These are phyloP conservation scores for Salvia sclarea DNA, from an alignment of 305 asterid genomes.

Conservation along the genomic window DNA sequence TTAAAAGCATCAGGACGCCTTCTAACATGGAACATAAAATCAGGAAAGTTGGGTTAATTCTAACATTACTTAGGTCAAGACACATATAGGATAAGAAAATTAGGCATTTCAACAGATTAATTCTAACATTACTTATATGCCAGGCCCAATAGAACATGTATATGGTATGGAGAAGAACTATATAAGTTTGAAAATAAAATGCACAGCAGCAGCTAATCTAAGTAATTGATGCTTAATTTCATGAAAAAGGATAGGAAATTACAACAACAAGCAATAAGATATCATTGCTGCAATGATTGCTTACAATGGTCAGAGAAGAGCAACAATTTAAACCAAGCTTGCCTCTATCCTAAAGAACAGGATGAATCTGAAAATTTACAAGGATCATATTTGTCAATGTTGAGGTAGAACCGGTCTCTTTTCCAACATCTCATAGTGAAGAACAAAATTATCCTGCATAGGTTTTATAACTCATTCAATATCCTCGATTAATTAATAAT, in stretches of 20 bases:
- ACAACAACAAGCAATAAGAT: conserved; percentile 36
- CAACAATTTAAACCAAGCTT: conserved; percentile 35
- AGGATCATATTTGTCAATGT: conserved; percentile 50
- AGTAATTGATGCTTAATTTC: conserved; percentile 29
- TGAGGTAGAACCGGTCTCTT: conserved; percentile 77
- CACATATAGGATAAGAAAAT: background rate
- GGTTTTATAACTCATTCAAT: conserved; percentile 11
- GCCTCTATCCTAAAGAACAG: conserved; percentile 41
- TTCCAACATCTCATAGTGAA: conserved; percentile 87
- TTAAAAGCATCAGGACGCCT: background rate
- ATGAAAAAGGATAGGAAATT: conserved; percentile 37
- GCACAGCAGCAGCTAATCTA: conserved; percentile 17
- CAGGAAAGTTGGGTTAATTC: no score
- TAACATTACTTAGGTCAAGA: no score
- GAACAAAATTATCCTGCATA: conserved; percentile 92
- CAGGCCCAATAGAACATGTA: background rate
- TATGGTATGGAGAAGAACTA: conserved; percentile 10
- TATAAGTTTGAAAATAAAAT: background rate
- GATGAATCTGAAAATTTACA: conserved; percentile 53
- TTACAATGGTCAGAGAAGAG: conserved; percentile 37
- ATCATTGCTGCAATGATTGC: conserved; percentile 43
- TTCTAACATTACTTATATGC: conserved; percentile 6
- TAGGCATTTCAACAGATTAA: background rate
- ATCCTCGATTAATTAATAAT: background rate
- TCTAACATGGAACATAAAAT: background rate